phyloP scores from a whole-genome alignment of 108 stramenopile genomes.

The Pinguiococcus pyrenoidosus region DNA sequence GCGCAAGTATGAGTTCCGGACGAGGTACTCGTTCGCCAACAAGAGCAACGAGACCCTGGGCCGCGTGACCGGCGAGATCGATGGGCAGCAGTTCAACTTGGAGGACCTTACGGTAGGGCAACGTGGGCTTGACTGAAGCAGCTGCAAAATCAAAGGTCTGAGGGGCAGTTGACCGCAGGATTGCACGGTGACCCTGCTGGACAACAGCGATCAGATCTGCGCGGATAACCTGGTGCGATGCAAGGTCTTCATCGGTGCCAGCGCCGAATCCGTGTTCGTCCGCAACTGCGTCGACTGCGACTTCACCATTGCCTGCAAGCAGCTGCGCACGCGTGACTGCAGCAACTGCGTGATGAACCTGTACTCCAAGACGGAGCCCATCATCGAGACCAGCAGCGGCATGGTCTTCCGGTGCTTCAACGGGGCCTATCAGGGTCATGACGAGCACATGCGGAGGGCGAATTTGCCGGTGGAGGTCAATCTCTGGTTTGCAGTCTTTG shows the following conservation, averaged over 20 bases:
- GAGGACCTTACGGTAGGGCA: slow-evolving; percentile 38
- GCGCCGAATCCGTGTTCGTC: slow-evolving; percentile 52
- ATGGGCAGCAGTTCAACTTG: slow-evolving; percentile 57
- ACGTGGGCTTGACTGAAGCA: no score
- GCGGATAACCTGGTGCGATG: no score
- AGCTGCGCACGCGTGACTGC: slow-evolving; percentile 55
- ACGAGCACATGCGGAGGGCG: slow-evolving; percentile 30
- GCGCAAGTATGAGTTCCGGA: slow-evolving; percentile 54
- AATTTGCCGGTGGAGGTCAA: slow-evolving; percentile 38
- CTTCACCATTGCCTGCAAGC: slow-evolving; percentile 59
- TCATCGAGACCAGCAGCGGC: slow-evolving; percentile 49
- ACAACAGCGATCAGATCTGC: slow-evolving; percentile 50
- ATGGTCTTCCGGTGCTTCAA: slow-evolving; percentile 47
- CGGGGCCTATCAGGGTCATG: slow-evolving; percentile 39
- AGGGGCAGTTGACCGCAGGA: no score
- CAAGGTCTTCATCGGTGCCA: slow-evolving; percentile 58
- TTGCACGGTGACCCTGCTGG: slow-evolving; percentile 45
- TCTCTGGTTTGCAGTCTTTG: slow-evolving; percentile 54
- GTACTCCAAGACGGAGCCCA: slow-evolving; percentile 60
- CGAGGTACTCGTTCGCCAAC: slow-evolving; percentile 52
- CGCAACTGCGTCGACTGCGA: slow-evolving; percentile 50
- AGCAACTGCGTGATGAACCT: slow-evolving; percentile 49
- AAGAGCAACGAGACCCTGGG: slow-evolving; percentile 29
- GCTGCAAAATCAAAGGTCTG: no score
- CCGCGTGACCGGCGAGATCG: slow-evolving; percentile 44